phyloP scores from a whole-genome alignment of 1,284 basidiomycete genomes.

The Sporisorium scitamineum region DNA sequence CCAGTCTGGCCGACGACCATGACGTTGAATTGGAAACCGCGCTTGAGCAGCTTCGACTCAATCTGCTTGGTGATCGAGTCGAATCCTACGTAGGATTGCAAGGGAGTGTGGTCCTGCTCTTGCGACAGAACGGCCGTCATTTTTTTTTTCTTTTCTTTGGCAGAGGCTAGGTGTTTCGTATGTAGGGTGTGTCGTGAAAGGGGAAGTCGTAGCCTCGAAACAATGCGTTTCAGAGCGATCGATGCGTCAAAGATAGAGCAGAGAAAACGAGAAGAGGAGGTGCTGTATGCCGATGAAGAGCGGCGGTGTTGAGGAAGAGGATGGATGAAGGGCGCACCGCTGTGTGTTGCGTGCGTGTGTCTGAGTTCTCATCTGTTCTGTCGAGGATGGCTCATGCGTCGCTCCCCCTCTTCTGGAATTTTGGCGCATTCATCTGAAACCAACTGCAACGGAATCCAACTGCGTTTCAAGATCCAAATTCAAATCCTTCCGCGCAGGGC shows the following conservation, averaged over 20 bases:
- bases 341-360: not conserved
- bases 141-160: no score
- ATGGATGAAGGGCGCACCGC: not conserved
- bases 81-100: slow-evolving; percentile 70
- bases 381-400: slow-evolving; percentile 32
- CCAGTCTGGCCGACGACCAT: slow-evolving; percentile 86
- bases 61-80: slow-evolving; percentile 89
- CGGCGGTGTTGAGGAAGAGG: not conserved
- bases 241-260: not conserved
- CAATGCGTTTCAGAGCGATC: not conserved
- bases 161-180: no score
- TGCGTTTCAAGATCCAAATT: not conserved
- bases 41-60: slow-evolving; percentile 98
- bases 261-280: not conserved
- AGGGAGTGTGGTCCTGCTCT: slow-evolving; percentile 55
- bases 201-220: no score
- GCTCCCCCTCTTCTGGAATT: not conserved
- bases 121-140: slow-evolving; percentile 41
- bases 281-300: slow-evolving; percentile 4
- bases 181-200: no score
- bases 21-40: slow-evolving; percentile 96
- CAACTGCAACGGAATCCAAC: not conserved
- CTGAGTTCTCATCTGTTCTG: not conserved
- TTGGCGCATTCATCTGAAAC: not conserved
- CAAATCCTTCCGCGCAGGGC: not conserved